Evolutionary conservation across 148 eudicot genomes (phyloP), one percentile per base, ranked within the genome.

Genomic region (Chenopodium album): DNA sequence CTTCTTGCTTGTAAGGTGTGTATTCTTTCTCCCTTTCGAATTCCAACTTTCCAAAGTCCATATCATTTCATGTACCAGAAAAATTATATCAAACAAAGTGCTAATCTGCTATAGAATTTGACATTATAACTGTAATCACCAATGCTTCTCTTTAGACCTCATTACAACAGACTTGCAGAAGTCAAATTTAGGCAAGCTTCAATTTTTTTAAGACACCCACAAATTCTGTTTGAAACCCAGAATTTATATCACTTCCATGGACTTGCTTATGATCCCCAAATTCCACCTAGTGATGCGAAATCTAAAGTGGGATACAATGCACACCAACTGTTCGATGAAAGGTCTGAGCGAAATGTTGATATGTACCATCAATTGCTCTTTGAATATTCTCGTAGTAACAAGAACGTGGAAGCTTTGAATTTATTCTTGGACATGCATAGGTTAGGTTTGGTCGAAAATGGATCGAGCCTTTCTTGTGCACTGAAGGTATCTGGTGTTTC

Each of bases 401-500:
- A 84, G 20, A 84, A 85, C 62, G 4, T 76, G 5, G 90, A 92
- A 67, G 91, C 90, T 13, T 73, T 91, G 66, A 88, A 73, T 16
- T 41, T 84, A 64, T 91, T 91, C 76, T 71, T 75, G 41, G 72
- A 48, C 72, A 90, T 90, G 83, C 90, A 85, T 76, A 82, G 79
- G 4, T 81, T 50, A 17, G 95, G 92, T 31, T 84, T 90, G 76
- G 66, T 48, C 4, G 78, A 84, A 50, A 91, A 92, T 77, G 97
- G 92, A 88, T 88, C 90, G 76, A 93, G 90, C 77, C 79, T 92
- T 73, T 95, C 99, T 73, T 92, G 94, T 85, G 85, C 86, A 41
- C 60, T 93, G 69, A 95, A 95, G 87, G 92, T 88, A n/a, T 95
- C 87, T 31, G 92, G 91, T 74, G 87, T 86, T 80, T 83, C 89